Percentiles rank a stretch among this genome's conserved stretches.
Conservation (phyloP, 495 filamentous ascomycete genomes). For the Echria macrotheca region DNA sequence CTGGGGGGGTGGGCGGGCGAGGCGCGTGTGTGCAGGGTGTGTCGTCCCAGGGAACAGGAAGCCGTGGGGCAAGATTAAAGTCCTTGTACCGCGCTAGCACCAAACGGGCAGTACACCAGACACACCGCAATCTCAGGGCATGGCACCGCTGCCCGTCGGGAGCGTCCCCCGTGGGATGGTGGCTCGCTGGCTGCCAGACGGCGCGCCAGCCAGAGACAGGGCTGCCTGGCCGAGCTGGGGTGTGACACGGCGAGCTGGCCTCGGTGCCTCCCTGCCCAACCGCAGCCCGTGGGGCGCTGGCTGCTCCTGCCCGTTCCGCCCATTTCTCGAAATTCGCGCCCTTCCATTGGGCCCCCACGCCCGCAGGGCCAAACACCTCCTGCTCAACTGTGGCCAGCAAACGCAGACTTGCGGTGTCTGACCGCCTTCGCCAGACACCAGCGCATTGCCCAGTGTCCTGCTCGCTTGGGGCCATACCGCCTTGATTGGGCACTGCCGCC, state of each 20-base stretch:
- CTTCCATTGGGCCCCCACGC: constrained; percentile 24
- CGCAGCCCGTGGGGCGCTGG: constrained; percentile 15
- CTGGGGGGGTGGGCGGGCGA: constrained; percentile 11
- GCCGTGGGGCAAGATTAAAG: constrained; percentile 30
- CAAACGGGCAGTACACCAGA: constrained; percentile 13
- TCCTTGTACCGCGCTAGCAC: constrained; percentile 6
- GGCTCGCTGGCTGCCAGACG: not conserved
- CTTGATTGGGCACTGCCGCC: constrained; percentile 11
- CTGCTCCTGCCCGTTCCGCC: not conserved
- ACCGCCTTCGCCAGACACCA: constrained; percentile 21
- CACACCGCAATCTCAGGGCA: no score
- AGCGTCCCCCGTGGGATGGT: constrained; percentile 2
- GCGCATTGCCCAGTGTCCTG: not conserved
- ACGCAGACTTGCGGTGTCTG: constrained; percentile 28
- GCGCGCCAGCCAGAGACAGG: not conserved
- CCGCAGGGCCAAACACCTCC: constrained; percentile 21
- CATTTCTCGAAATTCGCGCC: constrained; percentile 15
- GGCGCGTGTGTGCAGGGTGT: constrained; percentile 12
- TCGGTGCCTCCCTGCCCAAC: constrained; percentile 11
- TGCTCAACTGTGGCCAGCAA: constrained; percentile 6
- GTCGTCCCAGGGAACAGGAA: constrained; percentile 26
- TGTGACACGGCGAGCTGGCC: not conserved
- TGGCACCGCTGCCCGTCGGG: no score
- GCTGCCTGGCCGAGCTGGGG: not conserved
- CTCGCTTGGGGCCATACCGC: not conserved